Evolutionary conservation across 345 rosid genomes (phyloP).

Genomic region (Acer saccharum): DNA sequence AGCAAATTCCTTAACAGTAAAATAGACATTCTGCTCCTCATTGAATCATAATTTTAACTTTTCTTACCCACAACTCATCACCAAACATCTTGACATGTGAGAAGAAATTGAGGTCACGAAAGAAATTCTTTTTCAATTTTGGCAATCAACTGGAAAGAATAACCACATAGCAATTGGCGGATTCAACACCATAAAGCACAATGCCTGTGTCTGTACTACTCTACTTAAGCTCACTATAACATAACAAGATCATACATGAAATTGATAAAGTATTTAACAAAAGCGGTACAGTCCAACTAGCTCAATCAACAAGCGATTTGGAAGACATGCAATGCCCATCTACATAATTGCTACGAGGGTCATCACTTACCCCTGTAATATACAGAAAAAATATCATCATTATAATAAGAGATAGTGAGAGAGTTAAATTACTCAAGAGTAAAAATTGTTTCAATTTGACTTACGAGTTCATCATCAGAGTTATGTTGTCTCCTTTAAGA

Average conservation of each 20-base stretch:
- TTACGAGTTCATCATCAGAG: constrained; percentile 93
- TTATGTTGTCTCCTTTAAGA: constrained; percentile 90
- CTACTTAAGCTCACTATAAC: neutral
- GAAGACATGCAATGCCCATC: neutral
- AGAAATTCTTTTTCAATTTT: neutral
- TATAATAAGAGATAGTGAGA: neutral
- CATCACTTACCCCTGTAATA: constrained; percentile 59
- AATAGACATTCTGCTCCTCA: too few relatives aligned
- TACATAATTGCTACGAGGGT: neutral
- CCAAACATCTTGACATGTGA: too few relatives aligned
- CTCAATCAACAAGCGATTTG: neutral
- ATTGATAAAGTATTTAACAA: neutral
- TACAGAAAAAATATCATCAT: neutral
- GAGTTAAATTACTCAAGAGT: neutral
- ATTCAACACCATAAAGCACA: neutral
- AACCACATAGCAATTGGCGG: neutral
- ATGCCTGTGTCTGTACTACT: neutral
- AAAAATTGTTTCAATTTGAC: constrained; percentile 8
- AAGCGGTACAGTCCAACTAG: neutral
- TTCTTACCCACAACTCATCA: too few relatives aligned
- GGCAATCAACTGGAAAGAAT: neutral
- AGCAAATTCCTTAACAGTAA: too few relatives aligned
- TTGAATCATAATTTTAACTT: too few relatives aligned
- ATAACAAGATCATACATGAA: constrained; percentile 18
- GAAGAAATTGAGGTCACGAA: too few relatives aligned